These are phyloP conservation scores for Claviceps spartinae DNA, from an alignment of 2,329 filamentous ascomycete species.

Conservation along the genomic window DNA sequence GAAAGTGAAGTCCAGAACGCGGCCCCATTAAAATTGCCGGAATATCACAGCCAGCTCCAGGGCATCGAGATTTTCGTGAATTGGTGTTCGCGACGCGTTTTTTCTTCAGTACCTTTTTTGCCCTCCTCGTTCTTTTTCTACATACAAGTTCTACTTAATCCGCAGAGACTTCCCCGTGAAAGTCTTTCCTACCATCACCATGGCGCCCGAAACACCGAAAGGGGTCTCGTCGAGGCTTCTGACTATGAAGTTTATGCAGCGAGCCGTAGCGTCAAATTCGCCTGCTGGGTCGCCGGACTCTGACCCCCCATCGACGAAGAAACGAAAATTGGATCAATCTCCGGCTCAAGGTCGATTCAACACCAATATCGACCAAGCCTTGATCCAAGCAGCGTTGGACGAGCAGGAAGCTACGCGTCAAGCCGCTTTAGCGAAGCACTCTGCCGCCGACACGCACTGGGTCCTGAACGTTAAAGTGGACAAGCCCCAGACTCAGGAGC, in stretches of 20 bases:
- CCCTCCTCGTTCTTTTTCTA: not conserved
- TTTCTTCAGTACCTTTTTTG: not conserved
- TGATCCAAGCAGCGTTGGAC: constrained; percentile 49
- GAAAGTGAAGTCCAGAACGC: not conserved
- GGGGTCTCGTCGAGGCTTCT: constrained; percentile 76
- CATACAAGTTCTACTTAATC: not conserved
- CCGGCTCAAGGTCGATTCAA: constrained; percentile 23
- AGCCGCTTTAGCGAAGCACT: constrained; percentile 46
- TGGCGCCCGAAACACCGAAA: constrained; percentile 42
- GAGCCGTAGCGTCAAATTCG: constrained; percentile 52
- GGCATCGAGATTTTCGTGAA: not conserved
- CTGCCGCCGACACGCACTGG: constrained; percentile 62
- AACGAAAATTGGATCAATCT: constrained; percentile 37
- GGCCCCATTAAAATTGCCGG: not conserved
- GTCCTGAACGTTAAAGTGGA: constrained; percentile 42
- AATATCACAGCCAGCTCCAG: not conserved
- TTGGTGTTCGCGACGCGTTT: not conserved
- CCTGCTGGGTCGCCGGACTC: constrained; percentile 30
- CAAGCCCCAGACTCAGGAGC: constrained; percentile 13
- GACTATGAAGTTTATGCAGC: constrained; percentile 97
- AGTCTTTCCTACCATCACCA: constrained; percentile 10
- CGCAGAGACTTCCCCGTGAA: too few species aligned
- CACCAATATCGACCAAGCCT: constrained; percentile 38
- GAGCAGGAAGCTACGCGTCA: constrained; percentile 54
- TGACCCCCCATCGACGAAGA: constrained; percentile 45